Evolutionary conservation across 352 stramenopile genomes (phyloP).

Genomic region (Thraustochytrium striatum): DNA sequence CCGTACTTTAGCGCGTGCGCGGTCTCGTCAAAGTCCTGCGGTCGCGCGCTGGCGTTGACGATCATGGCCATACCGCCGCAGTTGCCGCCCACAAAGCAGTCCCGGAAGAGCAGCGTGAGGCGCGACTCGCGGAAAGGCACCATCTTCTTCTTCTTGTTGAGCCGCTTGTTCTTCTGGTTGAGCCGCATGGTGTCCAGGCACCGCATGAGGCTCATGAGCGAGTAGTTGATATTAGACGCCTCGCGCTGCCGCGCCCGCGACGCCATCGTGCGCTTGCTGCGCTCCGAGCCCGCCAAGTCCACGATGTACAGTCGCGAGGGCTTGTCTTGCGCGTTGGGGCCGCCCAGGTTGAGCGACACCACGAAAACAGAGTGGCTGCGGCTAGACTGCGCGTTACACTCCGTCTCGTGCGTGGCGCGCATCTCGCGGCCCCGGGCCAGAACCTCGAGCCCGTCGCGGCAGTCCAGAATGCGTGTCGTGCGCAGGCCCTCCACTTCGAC

Average conservation of each 20-base stretch:
- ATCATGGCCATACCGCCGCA: conserved; percentile 88
- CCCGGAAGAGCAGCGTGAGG: conserved; percentile 92
- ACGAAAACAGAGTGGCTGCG: conserved; percentile 83
- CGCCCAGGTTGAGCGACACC: conserved; percentile 58
- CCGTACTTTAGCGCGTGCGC: conserved; percentile 90
- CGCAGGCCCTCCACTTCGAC: conserved; percentile 75
- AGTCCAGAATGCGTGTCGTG: conserved; percentile 62
- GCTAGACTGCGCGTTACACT: conserved; percentile 79
- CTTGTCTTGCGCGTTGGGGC: not conserved
- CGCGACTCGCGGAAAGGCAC: conserved; percentile 96
- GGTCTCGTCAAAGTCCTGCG: conserved; percentile 91
- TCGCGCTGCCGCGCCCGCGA: conserved; percentile 86
- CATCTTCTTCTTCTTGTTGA: conserved; percentile 68
- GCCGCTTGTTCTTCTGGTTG: conserved; percentile 69
- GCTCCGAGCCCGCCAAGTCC: conserved; percentile 83
- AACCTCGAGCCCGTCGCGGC: conserved; percentile 65
- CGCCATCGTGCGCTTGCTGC: conserved; percentile 69
- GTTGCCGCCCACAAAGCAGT: conserved; percentile 78
- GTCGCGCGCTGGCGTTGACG: conserved; percentile 87
- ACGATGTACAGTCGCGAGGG: conserved; percentile 78
- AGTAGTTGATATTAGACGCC: conserved; percentile 95
- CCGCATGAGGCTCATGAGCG: conserved; percentile 94
- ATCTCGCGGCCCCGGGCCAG: conserved; percentile 66
- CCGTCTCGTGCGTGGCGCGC: conserved; percentile 75
- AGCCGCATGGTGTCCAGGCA: conserved; percentile 88